Conservation (phyloP, 2,329 filamentous ascomycete species). For the Cadophora gregata region DNA sequence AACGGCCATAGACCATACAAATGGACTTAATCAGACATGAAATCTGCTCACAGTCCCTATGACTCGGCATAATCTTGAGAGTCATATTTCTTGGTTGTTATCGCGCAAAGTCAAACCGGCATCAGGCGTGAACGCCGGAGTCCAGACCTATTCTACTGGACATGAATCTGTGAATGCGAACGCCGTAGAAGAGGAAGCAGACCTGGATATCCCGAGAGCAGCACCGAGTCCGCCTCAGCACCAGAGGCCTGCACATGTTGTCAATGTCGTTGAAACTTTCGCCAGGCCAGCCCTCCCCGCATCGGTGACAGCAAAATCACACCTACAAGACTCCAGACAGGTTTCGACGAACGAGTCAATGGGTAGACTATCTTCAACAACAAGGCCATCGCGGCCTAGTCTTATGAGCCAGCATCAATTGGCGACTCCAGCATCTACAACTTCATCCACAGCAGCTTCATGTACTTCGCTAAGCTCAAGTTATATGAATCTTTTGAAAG, state of each 20-base stretch:
- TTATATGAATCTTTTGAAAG: slow-evolving; percentile 35
- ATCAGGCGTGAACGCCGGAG: slow-evolving; percentile 27
- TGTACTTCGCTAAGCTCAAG: slow-evolving; percentile 31
- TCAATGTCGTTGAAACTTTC: slow-evolving; percentile 38
- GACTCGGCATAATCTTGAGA: slow-evolving; percentile 46
- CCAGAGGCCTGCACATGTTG: slow-evolving; percentile 25
- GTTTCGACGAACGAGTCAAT: slow-evolving; percentile 35
- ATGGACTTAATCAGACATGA: slow-evolving; percentile 35
- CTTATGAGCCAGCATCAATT: slow-evolving; percentile 42
- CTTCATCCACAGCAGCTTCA: slow-evolving; percentile 31
- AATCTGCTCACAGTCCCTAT: slow-evolving; percentile 39
- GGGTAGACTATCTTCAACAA: slow-evolving; percentile 41
- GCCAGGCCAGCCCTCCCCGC: slow-evolving; percentile 34
- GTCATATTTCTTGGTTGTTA: slow-evolving; percentile 45
- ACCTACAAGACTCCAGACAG: slow-evolving; percentile 23
- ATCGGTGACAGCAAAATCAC: slow-evolving; percentile 30
- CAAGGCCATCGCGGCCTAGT: slow-evolving; percentile 36
- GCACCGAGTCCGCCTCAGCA: slow-evolving; percentile 26
- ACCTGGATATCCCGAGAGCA: slow-evolving; percentile 19
- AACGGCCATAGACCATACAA: slow-evolving; percentile 29
- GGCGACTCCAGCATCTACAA: slow-evolving; percentile 43
- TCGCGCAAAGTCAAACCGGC: slow-evolving; percentile 39
- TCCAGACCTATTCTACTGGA: slow-evolving; percentile 18
- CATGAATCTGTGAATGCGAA: slow-evolving; percentile 14
- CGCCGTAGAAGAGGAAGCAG: slow-evolving; percentile 26